Percentiles rank a stretch among this genome's conserved stretches.
Evolutionary conservation across 2,329 filamentous ascomycete genomes (phyloP).

Genomic region (Colletotrichum lini): DNA sequence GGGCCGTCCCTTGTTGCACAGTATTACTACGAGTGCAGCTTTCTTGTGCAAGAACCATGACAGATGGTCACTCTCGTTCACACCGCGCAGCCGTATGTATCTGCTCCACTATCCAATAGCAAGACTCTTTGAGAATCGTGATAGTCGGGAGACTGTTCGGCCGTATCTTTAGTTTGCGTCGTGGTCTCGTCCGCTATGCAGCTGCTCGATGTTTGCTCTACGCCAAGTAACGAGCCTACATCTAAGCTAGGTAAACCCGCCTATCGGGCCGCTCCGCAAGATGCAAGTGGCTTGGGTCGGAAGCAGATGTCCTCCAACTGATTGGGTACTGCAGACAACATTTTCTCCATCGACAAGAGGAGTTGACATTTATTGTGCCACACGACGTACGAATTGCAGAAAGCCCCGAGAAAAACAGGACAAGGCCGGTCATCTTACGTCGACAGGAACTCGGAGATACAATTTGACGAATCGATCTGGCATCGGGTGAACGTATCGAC

Average conservation of each 20-base stretch:
- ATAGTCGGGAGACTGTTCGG: not conserved
- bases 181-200: not conserved
- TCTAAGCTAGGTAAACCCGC: slow-evolving; percentile 25
- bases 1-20: slow-evolving; percentile 34
- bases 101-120: not conserved
- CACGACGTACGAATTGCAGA: slow-evolving; percentile 5
- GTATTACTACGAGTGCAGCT: slow-evolving; percentile 16
- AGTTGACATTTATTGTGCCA: slow-evolving; percentile 25
- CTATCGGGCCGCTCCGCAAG: slow-evolving; percentile 37
- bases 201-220: slow-evolving; percentile 24
- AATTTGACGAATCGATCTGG: not conserved
- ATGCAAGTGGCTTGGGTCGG: slow-evolving; percentile 22
- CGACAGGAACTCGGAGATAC: not conserved
- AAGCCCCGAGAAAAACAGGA: not conserved
- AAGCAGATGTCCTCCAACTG: slow-evolving; percentile 4
- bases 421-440: not conserved
- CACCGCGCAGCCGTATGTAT: not conserved
- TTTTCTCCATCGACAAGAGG: slow-evolving; percentile 1
- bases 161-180: slow-evolving; percentile 1
- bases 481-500: not conserved
- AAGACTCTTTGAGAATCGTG: not conserved
- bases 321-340: slow-evolving; percentile 19
- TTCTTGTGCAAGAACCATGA: slow-evolving; percentile 16
- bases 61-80: slow-evolving; percentile 1
- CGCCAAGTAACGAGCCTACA: slow-evolving; percentile 19